Percentiles rank a stretch among this genome's conserved stretches.
Conservation (phyloP, 1,139 yeast species). For the Debaryomycetaceae sp. region DNA sequence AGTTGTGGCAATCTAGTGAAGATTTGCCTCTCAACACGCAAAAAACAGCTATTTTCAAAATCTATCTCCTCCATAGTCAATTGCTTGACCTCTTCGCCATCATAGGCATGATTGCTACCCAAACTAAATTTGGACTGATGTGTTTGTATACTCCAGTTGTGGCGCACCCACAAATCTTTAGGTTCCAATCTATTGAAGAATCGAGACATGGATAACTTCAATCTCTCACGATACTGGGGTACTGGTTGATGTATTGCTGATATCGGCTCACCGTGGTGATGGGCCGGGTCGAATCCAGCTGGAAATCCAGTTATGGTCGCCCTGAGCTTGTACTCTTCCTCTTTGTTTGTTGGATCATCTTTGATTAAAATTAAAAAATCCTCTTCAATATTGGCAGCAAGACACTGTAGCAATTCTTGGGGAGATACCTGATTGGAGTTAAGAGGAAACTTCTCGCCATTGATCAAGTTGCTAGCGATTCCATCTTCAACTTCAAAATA, state of each 20-base stretch:
- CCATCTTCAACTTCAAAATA: slow-evolving; percentile 19
- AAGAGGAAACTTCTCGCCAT: slow-evolving; percentile 24
- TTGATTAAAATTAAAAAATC: slow-evolving; percentile 36
- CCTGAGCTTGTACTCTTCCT: slow-evolving; percentile 34
- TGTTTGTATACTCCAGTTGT: slow-evolving; percentile 45
- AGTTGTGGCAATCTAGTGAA: slow-evolving; percentile 38
- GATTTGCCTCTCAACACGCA: slow-evolving; percentile 41
- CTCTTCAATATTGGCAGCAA: slow-evolving; percentile 37
- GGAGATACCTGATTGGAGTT: slow-evolving; percentile 13
- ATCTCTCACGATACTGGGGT: slow-evolving; percentile 34
- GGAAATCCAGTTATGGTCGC: slow-evolving; percentile 40
- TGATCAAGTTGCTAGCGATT: slow-evolving; percentile 25
- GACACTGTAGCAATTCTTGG: slow-evolving; percentile 15
- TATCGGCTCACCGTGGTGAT: slow-evolving; percentile 29
- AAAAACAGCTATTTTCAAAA: slow-evolving; percentile 40
- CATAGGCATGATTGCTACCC: slow-evolving; percentile 47
- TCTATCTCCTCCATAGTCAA: slow-evolving; percentile 45
- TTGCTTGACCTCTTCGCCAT: slow-evolving; percentile 35
- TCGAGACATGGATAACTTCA: slow-evolving; percentile 34
- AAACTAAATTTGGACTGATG: slow-evolving; percentile 47
- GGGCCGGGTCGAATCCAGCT: slow-evolving; percentile 41
- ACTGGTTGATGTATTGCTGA: slow-evolving; percentile 41
- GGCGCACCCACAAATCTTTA: slow-evolving; percentile 37
- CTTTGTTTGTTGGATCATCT: slow-evolving; percentile 29
- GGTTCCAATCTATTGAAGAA: slow-evolving; percentile 37